A percentile compares a stretch with the other conserved stretches of the same genome.
These are phyloP conservation scores for Verbena officinalis DNA, from an alignment of 257 asterid genomes.

Conservation along the genomic window DNA sequence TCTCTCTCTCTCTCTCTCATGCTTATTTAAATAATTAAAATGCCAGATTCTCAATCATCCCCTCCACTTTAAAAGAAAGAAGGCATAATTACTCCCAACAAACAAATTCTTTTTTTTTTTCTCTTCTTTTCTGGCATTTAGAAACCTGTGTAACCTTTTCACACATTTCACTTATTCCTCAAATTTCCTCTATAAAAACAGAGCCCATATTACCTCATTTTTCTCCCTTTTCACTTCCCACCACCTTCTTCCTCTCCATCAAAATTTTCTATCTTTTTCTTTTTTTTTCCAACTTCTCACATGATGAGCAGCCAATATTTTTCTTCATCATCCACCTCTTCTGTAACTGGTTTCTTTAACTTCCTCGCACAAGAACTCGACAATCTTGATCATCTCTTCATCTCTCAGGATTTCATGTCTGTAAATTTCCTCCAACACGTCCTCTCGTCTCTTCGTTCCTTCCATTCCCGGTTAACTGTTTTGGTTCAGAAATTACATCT, in stretches of 20 bases:
- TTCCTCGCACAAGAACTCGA: constrained; percentile 57
- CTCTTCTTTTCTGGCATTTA: constrained; percentile 42
- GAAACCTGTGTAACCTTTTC: constrained; percentile 34
- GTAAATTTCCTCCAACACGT: constrained; percentile 58
- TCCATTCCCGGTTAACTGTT: constrained; percentile 54
- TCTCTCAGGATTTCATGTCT: constrained; percentile 65
- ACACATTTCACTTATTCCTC: constrained; percentile 18
- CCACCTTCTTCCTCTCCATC: constrained; percentile 25
- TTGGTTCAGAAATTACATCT: constrained; percentile 60
- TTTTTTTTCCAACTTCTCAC: constrained; percentile 25
- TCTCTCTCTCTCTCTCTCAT: constrained; percentile 12
- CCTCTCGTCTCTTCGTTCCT: constrained; percentile 62
- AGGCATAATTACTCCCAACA: constrained; percentile 74
- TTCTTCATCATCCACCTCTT: constrained; percentile 53
- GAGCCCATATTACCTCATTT: not conserved
- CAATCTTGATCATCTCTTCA: constrained; percentile 59
- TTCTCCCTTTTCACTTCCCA: not conserved
- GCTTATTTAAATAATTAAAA: constrained; percentile 27
- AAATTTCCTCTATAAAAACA: constrained; percentile 8
- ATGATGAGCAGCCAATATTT: constrained; percentile 60
- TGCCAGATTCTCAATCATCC: constrained; percentile 75
- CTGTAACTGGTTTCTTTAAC: constrained; percentile 58
- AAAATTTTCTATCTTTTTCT: not conserved
- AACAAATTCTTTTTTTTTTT: constrained; percentile 42
- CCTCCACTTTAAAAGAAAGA: constrained; percentile 51